Percentiles rank a stretch among this genome's conserved stretches.
Conservation (phyloP, 305 asterid species). For the Fraxinus platypoda region DNA sequence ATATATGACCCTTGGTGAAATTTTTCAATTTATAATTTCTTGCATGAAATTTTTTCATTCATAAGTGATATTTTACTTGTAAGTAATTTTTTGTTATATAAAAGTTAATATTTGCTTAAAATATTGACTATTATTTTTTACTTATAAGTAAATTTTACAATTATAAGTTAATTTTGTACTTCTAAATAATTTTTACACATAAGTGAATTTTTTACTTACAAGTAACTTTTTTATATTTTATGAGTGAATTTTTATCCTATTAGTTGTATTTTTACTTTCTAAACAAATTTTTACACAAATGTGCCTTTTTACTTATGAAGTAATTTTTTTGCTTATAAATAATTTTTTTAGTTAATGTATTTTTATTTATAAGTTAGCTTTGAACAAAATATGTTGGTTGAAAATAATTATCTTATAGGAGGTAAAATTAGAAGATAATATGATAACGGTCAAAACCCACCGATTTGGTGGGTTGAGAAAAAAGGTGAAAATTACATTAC, state of each 20-base stretch:
- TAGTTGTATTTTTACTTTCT: background rate
- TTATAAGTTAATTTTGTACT: background rate
- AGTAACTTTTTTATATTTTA: background rate
- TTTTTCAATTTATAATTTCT: background rate
- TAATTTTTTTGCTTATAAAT: background rate
- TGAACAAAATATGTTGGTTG: background rate
- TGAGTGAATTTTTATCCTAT: background rate
- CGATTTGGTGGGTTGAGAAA: background rate
- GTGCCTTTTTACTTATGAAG: background rate
- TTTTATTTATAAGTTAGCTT: background rate
- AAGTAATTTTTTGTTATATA: background rate
- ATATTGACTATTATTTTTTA: too few species aligned
- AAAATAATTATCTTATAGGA: background rate
- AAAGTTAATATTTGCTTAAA: too few species aligned
- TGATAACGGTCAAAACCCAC: background rate
- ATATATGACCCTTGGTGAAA: background rate
- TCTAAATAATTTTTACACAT: background rate
- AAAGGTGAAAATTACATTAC: background rate
- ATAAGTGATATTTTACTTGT: background rate
- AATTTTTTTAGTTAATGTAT: background rate
- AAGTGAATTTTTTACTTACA: background rate
- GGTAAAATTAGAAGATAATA: background rate
- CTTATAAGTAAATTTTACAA: background rate
- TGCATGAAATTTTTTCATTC: background rate
- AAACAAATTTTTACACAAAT: background rate